A percentile compares a stretch with the other conserved stretches of the same genome.
Evolutionary conservation across 306 rosid genomes (phyloP).

Genomic region (Lathyrus aphaca): DNA sequence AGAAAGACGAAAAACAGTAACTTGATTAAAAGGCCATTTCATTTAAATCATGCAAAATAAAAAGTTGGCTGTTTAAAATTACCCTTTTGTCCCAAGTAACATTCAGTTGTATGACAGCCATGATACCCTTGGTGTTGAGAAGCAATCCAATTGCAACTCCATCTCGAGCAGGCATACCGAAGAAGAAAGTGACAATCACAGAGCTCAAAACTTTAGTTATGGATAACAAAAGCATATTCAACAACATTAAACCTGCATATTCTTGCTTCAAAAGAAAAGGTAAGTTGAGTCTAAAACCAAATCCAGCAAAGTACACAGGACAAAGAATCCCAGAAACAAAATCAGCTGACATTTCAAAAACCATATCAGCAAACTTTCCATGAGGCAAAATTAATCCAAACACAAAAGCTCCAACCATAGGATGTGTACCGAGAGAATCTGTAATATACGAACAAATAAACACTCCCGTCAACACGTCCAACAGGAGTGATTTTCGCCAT

Average conservation of each 20-base stretch:
- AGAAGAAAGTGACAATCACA: constrained; percentile 23
- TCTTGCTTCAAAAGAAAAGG: fast-evolving
- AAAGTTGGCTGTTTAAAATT: not conserved
- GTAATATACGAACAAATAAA: constrained; percentile 33
- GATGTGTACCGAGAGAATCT: constrained; percentile 39
- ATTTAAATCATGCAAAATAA: not conserved
- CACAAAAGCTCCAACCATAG: constrained; percentile 41
- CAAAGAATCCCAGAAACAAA: constrained; percentile 28
- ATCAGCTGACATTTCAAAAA: constrained; percentile 27
- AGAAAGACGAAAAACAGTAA: not conserved
- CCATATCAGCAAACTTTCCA: constrained; percentile 29
- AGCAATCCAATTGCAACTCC: constrained; percentile 44
- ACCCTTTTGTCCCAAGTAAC: constrained; percentile 38
- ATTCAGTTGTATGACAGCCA: constrained; percentile 32
- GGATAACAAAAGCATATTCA: constrained; percentile 22
- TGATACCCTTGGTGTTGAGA: constrained; percentile 45
- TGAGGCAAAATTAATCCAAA: constrained; percentile 21
- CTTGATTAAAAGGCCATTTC: not conserved
- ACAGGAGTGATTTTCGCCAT: constrained; percentile 5
- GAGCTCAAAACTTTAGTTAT: constrained; percentile 41
- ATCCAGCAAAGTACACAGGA: constrained; percentile 37
- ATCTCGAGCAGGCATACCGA: constrained; percentile 37
- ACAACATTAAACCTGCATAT: not conserved
- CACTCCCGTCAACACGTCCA: constrained; percentile 30
- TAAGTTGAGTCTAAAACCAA: constrained; percentile 22